These are phyloP conservation scores for Heimioporus sp. DNA, from an alignment of 768 basidiomycete species.

Conservation along the genomic window DNA sequence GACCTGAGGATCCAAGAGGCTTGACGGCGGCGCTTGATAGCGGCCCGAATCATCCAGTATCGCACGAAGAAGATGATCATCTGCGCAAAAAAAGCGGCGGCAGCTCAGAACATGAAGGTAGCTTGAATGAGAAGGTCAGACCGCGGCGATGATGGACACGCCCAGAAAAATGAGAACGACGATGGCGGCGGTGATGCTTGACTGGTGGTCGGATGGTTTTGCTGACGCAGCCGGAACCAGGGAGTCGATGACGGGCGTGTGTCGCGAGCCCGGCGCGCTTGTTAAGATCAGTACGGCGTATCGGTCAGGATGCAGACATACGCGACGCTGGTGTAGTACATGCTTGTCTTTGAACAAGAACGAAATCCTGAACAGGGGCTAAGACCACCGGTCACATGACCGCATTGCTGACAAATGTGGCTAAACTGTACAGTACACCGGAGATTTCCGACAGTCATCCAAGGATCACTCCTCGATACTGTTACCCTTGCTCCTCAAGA, in stretches of 20 bases:
- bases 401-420: conserved; percentile 19
- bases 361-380: no score
- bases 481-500: conserved; percentile 12
- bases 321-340: not conserved
- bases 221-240: conserved; percentile 1
- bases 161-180: not conserved
- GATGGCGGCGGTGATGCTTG: not conserved
- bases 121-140: conserved; percentile 1
- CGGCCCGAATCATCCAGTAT: conserved; percentile 12
- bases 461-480: not conserved
- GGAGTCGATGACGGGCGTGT: conserved; percentile 14
- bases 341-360: no score
- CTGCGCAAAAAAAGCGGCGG: not conserved
- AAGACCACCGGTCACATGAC: no score
- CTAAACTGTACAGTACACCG: conserved; percentile 29
- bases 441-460: conserved; percentile 18
- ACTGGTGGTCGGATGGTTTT: conserved; percentile 1
- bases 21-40: conserved; percentile 22
- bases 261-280: not conserved
- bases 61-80: conserved; percentile 14
- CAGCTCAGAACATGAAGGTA: not conserved
- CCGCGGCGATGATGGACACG: conserved; percentile 5
- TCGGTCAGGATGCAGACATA: not conserved
- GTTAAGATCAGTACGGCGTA: not conserved
- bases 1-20: conserved; percentile 24